phyloP scores from a whole-genome alignment of 495 filamentous ascomycete genomes.

The Hypoxylon lienhwacheense region DNA sequence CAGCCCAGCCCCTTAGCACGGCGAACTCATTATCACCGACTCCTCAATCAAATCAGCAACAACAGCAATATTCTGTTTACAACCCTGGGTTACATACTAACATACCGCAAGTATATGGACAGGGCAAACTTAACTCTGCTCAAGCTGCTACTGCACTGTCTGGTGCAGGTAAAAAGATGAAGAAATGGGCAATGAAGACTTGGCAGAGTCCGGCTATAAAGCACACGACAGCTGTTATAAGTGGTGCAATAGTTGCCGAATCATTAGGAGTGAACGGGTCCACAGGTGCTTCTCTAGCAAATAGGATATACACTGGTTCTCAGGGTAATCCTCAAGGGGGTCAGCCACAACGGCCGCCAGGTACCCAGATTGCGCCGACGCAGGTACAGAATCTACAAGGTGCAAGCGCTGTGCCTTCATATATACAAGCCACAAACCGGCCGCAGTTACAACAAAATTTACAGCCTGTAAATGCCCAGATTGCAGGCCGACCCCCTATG shows the following conservation, averaged over 20 bases:
- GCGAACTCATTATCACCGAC: background rate
- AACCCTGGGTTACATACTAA: background rate
- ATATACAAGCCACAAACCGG: constrained; percentile 4
- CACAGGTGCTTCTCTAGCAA: constrained; percentile 31
- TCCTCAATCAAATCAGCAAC: constrained; percentile 6
- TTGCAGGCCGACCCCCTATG: constrained; percentile 28
- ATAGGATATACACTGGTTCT: constrained; percentile 16
- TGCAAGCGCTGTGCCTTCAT: background rate
- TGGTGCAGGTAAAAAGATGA: constrained; percentile 36
- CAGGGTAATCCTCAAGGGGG: constrained; percentile 10
- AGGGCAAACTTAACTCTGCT: constrained; percentile 22
- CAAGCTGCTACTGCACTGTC: constrained; percentile 29
- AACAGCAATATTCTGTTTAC: constrained; percentile 8
- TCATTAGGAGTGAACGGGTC: constrained; percentile 27
- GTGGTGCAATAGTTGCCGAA: constrained; percentile 32
- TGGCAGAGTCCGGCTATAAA: constrained; percentile 36
- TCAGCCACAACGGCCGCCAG: constrained; percentile 28
- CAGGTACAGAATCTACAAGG: constrained; percentile 22
- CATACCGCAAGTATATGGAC: constrained; percentile 4
- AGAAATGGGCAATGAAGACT: constrained; percentile 38
- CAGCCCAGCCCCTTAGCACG: constrained; percentile 3
- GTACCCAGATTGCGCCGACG: constrained; percentile 24
- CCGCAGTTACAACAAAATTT: constrained; percentile 20
- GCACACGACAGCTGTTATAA: constrained; percentile 25
- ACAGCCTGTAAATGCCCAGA: constrained; percentile 24